phyloP scores from a whole-genome alignment of 306 rosid species.

The Senna tora region DNA sequence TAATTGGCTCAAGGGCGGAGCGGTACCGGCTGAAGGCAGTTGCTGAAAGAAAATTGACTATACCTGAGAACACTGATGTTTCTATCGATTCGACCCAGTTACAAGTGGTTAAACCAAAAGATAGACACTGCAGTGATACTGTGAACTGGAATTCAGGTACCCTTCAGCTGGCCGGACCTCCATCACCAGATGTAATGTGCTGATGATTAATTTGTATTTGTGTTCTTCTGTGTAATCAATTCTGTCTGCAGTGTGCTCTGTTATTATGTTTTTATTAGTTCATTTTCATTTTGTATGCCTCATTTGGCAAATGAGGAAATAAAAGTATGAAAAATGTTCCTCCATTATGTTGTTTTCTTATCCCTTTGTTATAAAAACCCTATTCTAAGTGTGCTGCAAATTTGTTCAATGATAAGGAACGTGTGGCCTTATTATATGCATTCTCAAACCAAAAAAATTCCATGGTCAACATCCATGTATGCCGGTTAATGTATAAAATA shows the following conservation, averaged over 20 bases:
- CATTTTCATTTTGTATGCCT: slow-evolving; percentile 35
- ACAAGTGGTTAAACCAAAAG: slow-evolving; percentile 43
- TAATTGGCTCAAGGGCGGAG: slow-evolving; percentile 95
- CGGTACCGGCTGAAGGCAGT: slow-evolving; percentile 66
- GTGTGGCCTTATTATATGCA: slow-evolving; percentile 16
- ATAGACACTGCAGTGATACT: slow-evolving; percentile 62
- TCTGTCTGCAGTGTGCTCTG: slow-evolving; percentile 40
- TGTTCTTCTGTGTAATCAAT: slow-evolving; percentile 40
- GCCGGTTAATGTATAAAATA: too few relatives aligned
- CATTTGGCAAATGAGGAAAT: slow-evolving; percentile 44
- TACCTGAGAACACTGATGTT: slow-evolving; percentile 43
- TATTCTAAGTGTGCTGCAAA: background rate
- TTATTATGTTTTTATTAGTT: slow-evolving; percentile 16
- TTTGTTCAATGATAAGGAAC: background rate
- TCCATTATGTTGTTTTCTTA: background rate
- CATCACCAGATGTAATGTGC: slow-evolving; percentile 67
- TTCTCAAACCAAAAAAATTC: background rate
- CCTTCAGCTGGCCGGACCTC: slow-evolving; percentile 64
- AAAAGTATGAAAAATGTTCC: slow-evolving; percentile 29
- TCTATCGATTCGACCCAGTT: slow-evolving; percentile 41
- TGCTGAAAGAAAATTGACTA: slow-evolving; percentile 49
- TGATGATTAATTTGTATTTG: slow-evolving; percentile 47
- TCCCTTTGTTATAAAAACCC: background rate
- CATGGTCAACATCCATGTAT: slow-evolving; percentile 1
- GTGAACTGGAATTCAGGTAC: slow-evolving; percentile 65